Base-by-base conservation (phyloP, 148 eudicot genomes). In the Cornus florida region DNA sequence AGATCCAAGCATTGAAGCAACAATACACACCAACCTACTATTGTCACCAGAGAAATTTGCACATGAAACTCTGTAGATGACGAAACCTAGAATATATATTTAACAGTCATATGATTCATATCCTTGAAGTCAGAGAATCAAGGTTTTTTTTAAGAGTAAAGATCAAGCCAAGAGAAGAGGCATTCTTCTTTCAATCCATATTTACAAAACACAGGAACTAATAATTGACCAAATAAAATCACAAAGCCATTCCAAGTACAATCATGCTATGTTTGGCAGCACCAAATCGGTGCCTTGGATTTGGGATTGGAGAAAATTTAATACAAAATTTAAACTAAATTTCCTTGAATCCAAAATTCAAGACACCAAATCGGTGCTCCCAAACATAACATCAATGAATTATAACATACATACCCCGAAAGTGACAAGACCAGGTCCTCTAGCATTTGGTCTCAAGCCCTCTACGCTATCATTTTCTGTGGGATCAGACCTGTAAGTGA, bases 381-480 rank as follows among this genome's bases (percentile, higher is more conserved):
- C 28, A 28, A 28, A 28, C 28, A 28, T 28, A 28, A 28, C 28
- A 28, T 14, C 14, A 70, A 1, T 5, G 28, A 33, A 67, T 16
- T 41, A 50, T 73, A 72, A 19, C 78, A 28, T 46, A 77, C 90
- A 82, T 96, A 96, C 99, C 99, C 99, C 99, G 75, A 96, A 96
- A 67, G 97, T 91, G 67, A 96, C 98, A 22, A 96, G 91, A 66
- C 99, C 97, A 77, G 97, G 97, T 73, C 99, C 98, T 90, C 97
- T 85, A 46, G 99, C 97, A 86, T 96, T 96, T 75, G 98, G 99
- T 85, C 97, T 90, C 81, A 96, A 78, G 48, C 99, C 99, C 83
- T 96, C 99, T 19, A 96, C 82, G 67, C 98, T 93, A 82, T 96
- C 99, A 84, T 96, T 93, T 86, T 93, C 98, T 6, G 99, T 96